Evolutionary conservation across 768 basidiomycete genomes (phyloP), one percentile per base, ranked within the genome.

Genomic region (Rhizopogon roseolus): DNA sequence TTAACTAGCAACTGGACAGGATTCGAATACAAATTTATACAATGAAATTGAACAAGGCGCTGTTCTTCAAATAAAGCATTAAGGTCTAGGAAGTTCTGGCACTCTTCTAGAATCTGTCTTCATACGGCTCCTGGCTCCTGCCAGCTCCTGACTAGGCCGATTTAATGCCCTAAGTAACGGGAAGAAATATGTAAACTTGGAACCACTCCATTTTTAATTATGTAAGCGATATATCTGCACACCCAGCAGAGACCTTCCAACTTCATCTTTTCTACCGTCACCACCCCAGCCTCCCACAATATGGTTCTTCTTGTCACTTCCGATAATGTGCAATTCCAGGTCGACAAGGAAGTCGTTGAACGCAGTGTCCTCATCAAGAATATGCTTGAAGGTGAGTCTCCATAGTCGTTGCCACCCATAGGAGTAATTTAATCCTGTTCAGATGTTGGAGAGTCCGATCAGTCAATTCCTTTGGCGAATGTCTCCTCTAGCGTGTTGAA

Each of bases 301-400:
- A 91, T 91, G 86, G 88, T 93, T 67, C 81, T 85, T 63, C 88
- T 95, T 74, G 82, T 86, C 67, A 95, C 93, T 38, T 98, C 96
- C 43, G 97, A 99, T 71, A 93, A 91, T 62, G 97, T 98, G 73
- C 84, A 88, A 58, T 99, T 96, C 76, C 79, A 81, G 50, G 90
- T 95, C 59, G 94, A 98, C 68, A 91, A 87, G 72, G 90, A 94
- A 53, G 91, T 99, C 53, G 93, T 93, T 53, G 91, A 95, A 76
- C 90, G 97, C 70, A 88, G 85, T 58, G 93, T 96, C 9, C 83
- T 99, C 63, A 97, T 99, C 73, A 97, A 96, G 81, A 96, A 97
- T 79, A 98, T 99, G 97, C 88, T 98, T 50, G 97, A 98, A 74
- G 97, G 97, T 92, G 38, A 54, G 54, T 50, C 37, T 48, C 53